These are phyloP conservation scores for Melaleuca quinquenervia DNA, from an alignment of 345 rosid genomes.

Conservation along the genomic window DNA sequence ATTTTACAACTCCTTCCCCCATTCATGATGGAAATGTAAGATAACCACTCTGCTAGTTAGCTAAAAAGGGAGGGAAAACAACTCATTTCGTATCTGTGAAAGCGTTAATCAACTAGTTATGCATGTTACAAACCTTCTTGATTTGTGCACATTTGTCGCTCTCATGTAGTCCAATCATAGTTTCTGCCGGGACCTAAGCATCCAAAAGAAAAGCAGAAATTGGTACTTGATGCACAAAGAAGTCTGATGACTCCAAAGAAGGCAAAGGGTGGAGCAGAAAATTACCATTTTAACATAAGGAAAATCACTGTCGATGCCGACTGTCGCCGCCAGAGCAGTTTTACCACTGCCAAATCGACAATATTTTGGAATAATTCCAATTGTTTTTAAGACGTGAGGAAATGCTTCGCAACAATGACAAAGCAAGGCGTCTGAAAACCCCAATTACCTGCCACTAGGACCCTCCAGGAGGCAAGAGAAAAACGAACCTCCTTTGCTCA, in stretches of 20 bases:
- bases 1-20: neutral
- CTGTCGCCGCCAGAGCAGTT: conserved; percentile 88
- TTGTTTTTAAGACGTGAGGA: neutral
- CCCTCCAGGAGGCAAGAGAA: conserved; percentile 92
- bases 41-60: neutral
- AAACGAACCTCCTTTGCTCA: conserved; percentile 80
- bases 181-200: conserved; percentile 70
- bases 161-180: conserved; percentile 90
- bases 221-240: neutral
- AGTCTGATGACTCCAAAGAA: neutral
- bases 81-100: neutral
- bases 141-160: conserved; percentile 88
- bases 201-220: neutral
- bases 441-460: conserved; percentile 69
- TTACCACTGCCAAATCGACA: conserved; percentile 60
- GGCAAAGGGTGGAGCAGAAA: neutral
- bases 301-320: conserved; percentile 95
- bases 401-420: conserved; percentile 2
- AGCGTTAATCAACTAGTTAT: neutral
- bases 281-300: conserved; percentile 94
- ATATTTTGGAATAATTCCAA: neutral
- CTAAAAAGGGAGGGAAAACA: neutral
- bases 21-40: neutral
- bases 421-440: neutral
- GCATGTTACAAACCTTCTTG: conserved; percentile 43